These are phyloP conservation scores for Exophiala sp. DNA, from an alignment of 2,329 filamentous ascomycete species.

Conservation along the genomic window DNA sequence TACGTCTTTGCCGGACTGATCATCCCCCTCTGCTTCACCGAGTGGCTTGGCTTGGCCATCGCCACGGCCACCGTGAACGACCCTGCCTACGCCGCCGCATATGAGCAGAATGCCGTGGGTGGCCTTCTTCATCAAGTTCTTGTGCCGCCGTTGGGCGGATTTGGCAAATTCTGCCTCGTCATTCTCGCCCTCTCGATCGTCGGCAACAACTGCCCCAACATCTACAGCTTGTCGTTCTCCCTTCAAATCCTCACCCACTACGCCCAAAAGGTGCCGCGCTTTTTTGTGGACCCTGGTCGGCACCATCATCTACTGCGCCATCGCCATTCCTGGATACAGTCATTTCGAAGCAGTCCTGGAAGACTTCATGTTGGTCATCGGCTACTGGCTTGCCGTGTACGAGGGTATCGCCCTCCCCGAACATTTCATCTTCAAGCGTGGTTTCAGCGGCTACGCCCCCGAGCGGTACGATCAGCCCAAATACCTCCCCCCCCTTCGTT, in stretches of 20 bases:
- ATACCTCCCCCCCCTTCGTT: constrained; percentile 60
- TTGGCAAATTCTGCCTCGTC: constrained; percentile 66
- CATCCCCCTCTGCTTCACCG: constrained; percentile 65
- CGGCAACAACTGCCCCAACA: constrained; percentile 66
- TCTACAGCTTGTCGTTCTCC: constrained; percentile 64
- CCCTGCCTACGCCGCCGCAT: constrained; percentile 51
- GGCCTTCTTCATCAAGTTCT: constrained; percentile 63
- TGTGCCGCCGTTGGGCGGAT: constrained; percentile 56
- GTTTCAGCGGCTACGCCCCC: constrained; percentile 54
- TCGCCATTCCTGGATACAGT: constrained; percentile 63
- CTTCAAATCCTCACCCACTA: constrained; percentile 58
- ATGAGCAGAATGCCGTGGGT: constrained; percentile 54
- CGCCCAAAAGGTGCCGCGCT: constrained; percentile 42
- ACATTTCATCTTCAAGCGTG: constrained; percentile 62
- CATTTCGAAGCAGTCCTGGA: constrained; percentile 60
- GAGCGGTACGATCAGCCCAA: constrained; percentile 53
- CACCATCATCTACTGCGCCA: constrained; percentile 59
- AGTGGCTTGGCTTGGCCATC: constrained; percentile 66
- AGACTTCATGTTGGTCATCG: constrained; percentile 63
- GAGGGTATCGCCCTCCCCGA: constrained; percentile 60
- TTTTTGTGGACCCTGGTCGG: constrained; percentile 40
- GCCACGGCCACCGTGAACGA: constrained; percentile 58
- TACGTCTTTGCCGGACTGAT: constrained; percentile 65
- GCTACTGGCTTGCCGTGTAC: constrained; percentile 61
- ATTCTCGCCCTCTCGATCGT: constrained; percentile 61